Percentiles rank a stretch among this genome's conserved stretches.
These are phyloP conservation scores for Debaryomyces fabryi DNA, from an alignment of 1,139 yeast genomes.

Conservation along the genomic window DNA sequence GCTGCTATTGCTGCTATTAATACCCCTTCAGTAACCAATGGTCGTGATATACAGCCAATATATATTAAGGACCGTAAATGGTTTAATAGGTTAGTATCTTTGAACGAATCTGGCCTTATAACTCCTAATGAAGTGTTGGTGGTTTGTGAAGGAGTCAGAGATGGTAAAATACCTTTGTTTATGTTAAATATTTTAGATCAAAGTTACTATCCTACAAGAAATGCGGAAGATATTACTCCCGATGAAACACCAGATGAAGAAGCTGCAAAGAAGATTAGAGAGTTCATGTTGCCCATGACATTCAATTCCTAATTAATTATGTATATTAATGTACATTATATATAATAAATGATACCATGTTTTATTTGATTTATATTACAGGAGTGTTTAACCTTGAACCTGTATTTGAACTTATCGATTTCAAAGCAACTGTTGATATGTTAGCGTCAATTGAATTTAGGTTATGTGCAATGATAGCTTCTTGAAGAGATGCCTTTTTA, in stretches of 20 bases:
- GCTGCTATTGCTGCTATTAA: slow-evolving; percentile 42
- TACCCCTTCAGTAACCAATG: slow-evolving; percentile 32
- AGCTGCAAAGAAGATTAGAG: slow-evolving; percentile 36
- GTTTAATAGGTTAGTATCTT: slow-evolving; percentile 37
- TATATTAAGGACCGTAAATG: slow-evolving; percentile 46
- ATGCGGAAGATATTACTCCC: slow-evolving; percentile 17
- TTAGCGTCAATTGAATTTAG: neutral
- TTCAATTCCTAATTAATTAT: slow-evolving; percentile 20
- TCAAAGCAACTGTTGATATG: neutral
- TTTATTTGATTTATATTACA: neutral
- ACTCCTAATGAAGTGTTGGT: slow-evolving; percentile 37
- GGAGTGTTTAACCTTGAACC: neutral
- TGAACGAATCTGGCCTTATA: slow-evolving; percentile 33
- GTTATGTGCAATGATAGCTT: neutral
- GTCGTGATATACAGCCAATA: slow-evolving; percentile 23
- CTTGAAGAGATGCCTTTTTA: neutral
- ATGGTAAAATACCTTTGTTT: slow-evolving; percentile 42
- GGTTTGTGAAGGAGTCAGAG: slow-evolving; percentile 44
- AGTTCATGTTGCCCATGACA: slow-evolving; percentile 43
- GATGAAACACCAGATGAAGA: slow-evolving; percentile 36
- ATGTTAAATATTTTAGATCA: slow-evolving; percentile 45
- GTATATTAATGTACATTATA: slow-evolving; percentile 9
- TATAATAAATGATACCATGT: neutral
- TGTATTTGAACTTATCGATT: neutral
- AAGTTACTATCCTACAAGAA: slow-evolving; percentile 30